Conservation (phyloP, 2,329 filamentous ascomycete species). For the Aspergillus arachidicola region DNA sequence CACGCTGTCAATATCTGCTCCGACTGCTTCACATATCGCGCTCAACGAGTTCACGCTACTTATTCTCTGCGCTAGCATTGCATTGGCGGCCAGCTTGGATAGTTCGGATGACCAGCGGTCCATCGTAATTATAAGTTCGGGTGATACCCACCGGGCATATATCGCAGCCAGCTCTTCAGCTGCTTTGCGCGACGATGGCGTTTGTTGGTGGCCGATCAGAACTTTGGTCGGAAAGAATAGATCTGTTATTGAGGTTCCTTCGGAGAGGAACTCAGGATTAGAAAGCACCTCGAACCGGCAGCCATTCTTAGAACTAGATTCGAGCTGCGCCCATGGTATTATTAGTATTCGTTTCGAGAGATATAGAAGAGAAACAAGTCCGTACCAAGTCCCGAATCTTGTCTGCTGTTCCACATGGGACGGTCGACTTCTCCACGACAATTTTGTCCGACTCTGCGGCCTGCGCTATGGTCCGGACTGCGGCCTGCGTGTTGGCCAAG, state of each 20-base stretch:
- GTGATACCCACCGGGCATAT: slow-evolving; percentile 72
- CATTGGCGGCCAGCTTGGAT: slow-evolving; percentile 76
- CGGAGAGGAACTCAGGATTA: slow-evolving; percentile 79
- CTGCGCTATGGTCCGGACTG: slow-evolving; percentile 67
- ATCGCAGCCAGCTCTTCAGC: slow-evolving; percentile 65
- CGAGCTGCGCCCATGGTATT: neutral
- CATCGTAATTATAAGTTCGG: slow-evolving; percentile 67
- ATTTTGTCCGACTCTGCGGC: slow-evolving; percentile 68
- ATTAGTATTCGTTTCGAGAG: neutral
- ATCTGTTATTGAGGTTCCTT: slow-evolving; percentile 73
- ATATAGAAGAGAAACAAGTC: neutral
- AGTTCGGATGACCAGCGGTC: slow-evolving; percentile 79
- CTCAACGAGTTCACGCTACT: slow-evolving; percentile 69
- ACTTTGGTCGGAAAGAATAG: slow-evolving; percentile 72
- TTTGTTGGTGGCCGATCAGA: slow-evolving; percentile 70
- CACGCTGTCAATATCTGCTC: slow-evolving; percentile 57
- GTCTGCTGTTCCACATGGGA: slow-evolving; percentile 73
- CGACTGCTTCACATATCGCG: neutral
- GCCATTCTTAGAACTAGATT: neutral
- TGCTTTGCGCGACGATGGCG: slow-evolving; percentile 61
- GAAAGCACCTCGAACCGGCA: slow-evolving; percentile 70
- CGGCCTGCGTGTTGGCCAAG: slow-evolving; percentile 71
- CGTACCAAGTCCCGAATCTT: slow-evolving; percentile 68
- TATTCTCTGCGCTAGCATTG: slow-evolving; percentile 77
- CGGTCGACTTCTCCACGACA: slow-evolving; percentile 80